Base-by-base conservation (phyloP, 2,329 filamentous ascomycete genomes). In the Cladophialophora immunda region DNA sequence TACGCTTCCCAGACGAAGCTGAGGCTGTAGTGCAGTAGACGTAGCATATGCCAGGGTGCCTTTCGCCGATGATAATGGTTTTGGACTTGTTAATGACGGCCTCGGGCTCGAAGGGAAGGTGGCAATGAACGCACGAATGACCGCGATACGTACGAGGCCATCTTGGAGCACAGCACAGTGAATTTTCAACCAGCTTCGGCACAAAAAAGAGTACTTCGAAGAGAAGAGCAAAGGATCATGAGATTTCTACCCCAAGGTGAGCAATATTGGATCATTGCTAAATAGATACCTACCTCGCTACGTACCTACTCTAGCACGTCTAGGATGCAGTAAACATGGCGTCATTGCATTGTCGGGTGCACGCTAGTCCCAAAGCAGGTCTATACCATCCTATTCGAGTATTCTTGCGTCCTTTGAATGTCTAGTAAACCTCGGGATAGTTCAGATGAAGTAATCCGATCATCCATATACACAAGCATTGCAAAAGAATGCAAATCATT, bases 1-100 rank as follows among this genome's bases (percentile, higher is more conserved):
- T 74, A 80, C 83, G 78, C 84, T 87, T 77, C 88, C 88, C 73
- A 90, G 85, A 75, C 88, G 87, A 78, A 90, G 84, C 54, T 80
- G 90, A 90, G 69, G 69, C 45, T 71, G 69, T 38, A 66, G 47
- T 36, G n/a, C 27, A 11, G 67, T 47, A 52, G 67, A 25, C 22
- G 65, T 58, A 7, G 66, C 66, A 65, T 66, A 68, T 15, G 50
- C 52, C 13, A 58, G 65, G 22, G 29, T 50, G 27, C 53, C 36
- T 19, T 30, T 50, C 38, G 58, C 32, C 27, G 56, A 58, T 27
- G 53, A 38, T 8, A 57, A 54, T n/a, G 45, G 29, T 30, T 36
- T 53, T 17, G 38, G 15, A 36, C n/a, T n/a, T n/a, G 34, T n/a
- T 11, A 36, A 22, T 25, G 54, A 25, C 7, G 15, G 34, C 38